Base-by-base conservation (phyloP, 2,329 filamentous ascomycete genomes). In the Mariannaea sp. region DNA sequence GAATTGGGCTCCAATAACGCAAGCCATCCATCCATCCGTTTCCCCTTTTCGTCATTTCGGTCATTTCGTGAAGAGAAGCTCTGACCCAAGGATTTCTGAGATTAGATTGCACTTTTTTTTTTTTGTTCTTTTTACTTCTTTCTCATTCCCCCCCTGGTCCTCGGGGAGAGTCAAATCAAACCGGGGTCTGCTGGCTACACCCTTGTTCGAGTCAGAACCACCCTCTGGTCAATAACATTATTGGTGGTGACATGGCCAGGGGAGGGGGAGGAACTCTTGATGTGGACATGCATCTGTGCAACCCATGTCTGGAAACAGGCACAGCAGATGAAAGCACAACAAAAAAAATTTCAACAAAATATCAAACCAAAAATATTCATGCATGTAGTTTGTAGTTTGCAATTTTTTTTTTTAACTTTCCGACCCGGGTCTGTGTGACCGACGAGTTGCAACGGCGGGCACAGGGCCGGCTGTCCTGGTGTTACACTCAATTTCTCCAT, bases 391-490 rank as follows among this genome's bases (percentile, higher is more conserved):
- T n/a, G n/a, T n/a, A n/a, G 7, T 29, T 29, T 29, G 7, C 12
- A 7, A 7, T 29, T 29, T 29, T 29, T 29, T 29, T 29, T 40
- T 41, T 35, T 39, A 14, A 17, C n/a, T 29, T 32, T 22, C 16
- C 41, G 27, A 45, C 26, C 29, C 48, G 19, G 42, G 38, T 40
- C 38, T 30, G 45, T 40, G 26, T 43, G 41, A 39, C 36, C 40
- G 49, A 57, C 40, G 46, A 56, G 53, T 53, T 56, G 59, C 54
- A 57, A 62, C 58, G 52, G 57, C 55, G 58, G 57, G 46, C 22
- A 47, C 61, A 61, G 59, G 55, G 59, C 52, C 54, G 49, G 47
- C 53, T 36, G 48, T 50, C 52, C 52, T 55, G 53, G 54, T n/a
- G n/a, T n/a, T n/a, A n/a, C n/a, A n/a, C n/a, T n/a, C n/a, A n/a